Base-by-base conservation (phyloP, 2,329 filamentous ascomycete genomes). In the Neurospora sp. region DNA sequence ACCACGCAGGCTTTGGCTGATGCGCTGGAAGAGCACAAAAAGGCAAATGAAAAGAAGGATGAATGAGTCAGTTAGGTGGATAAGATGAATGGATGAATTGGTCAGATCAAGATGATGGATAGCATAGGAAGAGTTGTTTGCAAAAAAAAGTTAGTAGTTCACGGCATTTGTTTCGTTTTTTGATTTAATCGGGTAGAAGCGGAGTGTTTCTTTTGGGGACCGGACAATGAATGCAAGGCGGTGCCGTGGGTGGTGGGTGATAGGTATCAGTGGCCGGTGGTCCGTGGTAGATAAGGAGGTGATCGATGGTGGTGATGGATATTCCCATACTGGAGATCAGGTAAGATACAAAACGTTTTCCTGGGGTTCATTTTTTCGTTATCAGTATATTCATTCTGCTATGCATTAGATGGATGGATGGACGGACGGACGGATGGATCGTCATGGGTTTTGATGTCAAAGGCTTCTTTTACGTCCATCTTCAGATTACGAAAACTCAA, bases 1-100 rank as follows among this genome's bases (percentile, higher is more conserved):
- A 89, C 89, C 2, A 86, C 90, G 13, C 81, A 83, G 74, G 81
- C 82, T 67, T 78, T 92, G 52, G 84, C 85, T 0, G 78, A 78
- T 17, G 81, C 80, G 2, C 72, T 88, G 76, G 85, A 88, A 78
- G 80, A 82, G 73, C 78, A 87, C 75, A 89, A 89, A 80, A 78
- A 80, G 70, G 82, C 84, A 70, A 87, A 88, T 58, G 71, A 69
- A 75, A 88, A 88, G 78, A 82, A 83, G 75, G 83, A 78, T 76
- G 69, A 38, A 39, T 39, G 43, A n/a, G 19, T 38, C 36, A 39
- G 13, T 28, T 11, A 62, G 17, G 19, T 43, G 40, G 40, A 62
- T 38, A 58, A 23, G 23, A 43, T 68, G 38, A 36, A 28, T 38
- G 43, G 40, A 39, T 38, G 36, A 28, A 13, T 62, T 5, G 39